Evolutionary conservation across 75 land plant species (phyloP).

Genomic region (Cupressus sempervirens): DNA sequence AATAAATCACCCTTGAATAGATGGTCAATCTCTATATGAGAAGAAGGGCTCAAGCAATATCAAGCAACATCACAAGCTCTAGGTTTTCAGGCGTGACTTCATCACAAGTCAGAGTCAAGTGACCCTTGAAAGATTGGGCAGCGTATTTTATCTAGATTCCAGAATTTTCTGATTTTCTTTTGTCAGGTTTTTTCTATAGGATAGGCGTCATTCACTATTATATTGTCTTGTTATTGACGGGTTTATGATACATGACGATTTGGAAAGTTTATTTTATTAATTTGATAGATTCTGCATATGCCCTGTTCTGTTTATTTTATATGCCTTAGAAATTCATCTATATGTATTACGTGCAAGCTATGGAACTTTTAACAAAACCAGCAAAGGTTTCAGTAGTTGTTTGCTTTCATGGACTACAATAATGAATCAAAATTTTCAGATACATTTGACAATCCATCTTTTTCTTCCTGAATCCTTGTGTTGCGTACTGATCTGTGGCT

Average conservation of each 20-base stretch:
- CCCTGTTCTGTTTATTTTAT: neutral
- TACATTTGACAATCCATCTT: neutral
- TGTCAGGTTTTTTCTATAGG: no score
- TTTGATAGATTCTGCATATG: neutral
- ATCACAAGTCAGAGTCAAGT: no score
- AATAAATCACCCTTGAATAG: no score
- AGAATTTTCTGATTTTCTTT: no score
- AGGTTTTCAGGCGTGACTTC: no score
- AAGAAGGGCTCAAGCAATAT: no score
- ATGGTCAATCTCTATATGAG: no score
- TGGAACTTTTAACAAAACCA: neutral
- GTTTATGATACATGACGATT: neutral
- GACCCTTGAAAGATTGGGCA: no score
- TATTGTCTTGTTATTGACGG: neutral
- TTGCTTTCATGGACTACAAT: neutral
- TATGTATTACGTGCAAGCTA: neutral
- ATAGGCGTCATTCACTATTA: no score
- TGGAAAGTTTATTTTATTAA: neutral
- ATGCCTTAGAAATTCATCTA: neutral
- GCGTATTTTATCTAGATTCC: no score
- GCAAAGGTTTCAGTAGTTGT: neutral
- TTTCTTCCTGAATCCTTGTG: neutral
- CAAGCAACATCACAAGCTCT: no score
- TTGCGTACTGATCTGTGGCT: neutral
- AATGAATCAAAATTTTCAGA: neutral